Base-by-base conservation (phyloP, 306 rosid species). In the Casuarina glauca region DNA sequence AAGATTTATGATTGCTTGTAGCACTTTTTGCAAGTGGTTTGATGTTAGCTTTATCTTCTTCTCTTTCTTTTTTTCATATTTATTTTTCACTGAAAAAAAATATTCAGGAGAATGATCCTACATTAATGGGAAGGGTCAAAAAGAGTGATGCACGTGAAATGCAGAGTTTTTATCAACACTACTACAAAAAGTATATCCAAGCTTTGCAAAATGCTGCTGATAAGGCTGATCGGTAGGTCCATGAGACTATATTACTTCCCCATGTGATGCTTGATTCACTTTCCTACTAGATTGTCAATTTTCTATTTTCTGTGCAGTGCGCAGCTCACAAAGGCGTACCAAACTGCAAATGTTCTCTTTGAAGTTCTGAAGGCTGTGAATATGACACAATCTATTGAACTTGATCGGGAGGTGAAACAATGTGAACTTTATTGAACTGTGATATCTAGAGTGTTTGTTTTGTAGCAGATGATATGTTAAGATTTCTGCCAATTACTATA, bases 101-200 rank as follows among this genome's bases (percentile, higher is more conserved):
- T 6, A 78, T 57, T 43, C 81, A 95, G 98, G 98, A 95, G 81
- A 92, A 95, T 85, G 97, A 95, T 89, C 98, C 98, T 39, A 95
- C 97, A 38, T 81, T 95, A 78, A 93, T 86, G 85, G 98, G 97
- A 77, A 91, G 98, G 82, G 90, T 95, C 35, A 95, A 95, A 83
- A 89, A 92, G 84, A 95, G 98, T 78, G 98, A 95, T 87, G 97
- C 98, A n/a, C 97, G 97, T 36, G 98, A 95, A 89, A 92, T 95
- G 98, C 98, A 95, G 85, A 92, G 97, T 83, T 95, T 88, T 86
- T 95, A 95, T 82, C 97, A 92, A 81, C 97, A 91, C 78, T 95
- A 95, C 87, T 95, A 95, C 90, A 95, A 92, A 74, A 95, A 95
- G 70, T 95, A 95, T 82, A 95, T 95, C 78, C 98, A 95, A 80